phyloP scores from a whole-genome alignment of 2,329 filamentous ascomycete species.

The Ophiostoma quercus region DNA sequence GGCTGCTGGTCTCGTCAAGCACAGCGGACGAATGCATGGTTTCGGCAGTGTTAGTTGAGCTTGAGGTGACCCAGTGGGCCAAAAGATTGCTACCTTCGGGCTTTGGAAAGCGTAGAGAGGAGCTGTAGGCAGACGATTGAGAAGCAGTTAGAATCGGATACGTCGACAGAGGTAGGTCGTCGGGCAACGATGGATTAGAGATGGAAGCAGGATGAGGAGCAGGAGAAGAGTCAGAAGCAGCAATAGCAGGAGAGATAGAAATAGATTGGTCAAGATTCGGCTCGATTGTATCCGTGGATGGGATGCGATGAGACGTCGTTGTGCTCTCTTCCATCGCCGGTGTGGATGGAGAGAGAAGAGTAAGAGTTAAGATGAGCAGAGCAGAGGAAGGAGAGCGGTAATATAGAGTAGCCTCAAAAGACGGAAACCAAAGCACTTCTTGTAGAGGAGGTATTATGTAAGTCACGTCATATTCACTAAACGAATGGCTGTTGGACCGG shows the following conservation, averaged over 20 bases:
- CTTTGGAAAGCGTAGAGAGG: slow-evolving; percentile 51
- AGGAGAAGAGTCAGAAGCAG: slow-evolving; percentile 4
- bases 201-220: background rate
- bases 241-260: slow-evolving; percentile 22
- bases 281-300: slow-evolving; percentile 11
- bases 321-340: slow-evolving; percentile 27
- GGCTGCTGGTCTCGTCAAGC: slow-evolving; percentile 43
- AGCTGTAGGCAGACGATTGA: slow-evolving; percentile 11
- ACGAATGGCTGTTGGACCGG: slow-evolving; percentile 1
- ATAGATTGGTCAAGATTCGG: background rate
- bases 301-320: slow-evolving; percentile 23
- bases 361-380: slow-evolving; percentile 5
- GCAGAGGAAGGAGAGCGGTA: slow-evolving; percentile 5
- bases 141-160: slow-evolving; percentile 13
- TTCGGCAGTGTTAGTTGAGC: slow-evolving; percentile 42
- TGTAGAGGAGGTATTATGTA: slow-evolving; percentile 16
- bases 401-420: background rate
- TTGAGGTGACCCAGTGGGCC: slow-evolving; percentile 56
- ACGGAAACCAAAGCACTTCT: slow-evolving; percentile 21
- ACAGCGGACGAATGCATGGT: slow-evolving; percentile 42
- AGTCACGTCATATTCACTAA: slow-evolving; percentile 26
- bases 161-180: background rate
- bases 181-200: background rate
- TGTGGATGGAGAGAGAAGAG: slow-evolving; percentile 12
- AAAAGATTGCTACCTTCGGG: slow-evolving; percentile 52